phyloP scores from a whole-genome alignment of 225 moss, liverwort and hornwort genomes.

The Polytrichum formosum region DNA sequence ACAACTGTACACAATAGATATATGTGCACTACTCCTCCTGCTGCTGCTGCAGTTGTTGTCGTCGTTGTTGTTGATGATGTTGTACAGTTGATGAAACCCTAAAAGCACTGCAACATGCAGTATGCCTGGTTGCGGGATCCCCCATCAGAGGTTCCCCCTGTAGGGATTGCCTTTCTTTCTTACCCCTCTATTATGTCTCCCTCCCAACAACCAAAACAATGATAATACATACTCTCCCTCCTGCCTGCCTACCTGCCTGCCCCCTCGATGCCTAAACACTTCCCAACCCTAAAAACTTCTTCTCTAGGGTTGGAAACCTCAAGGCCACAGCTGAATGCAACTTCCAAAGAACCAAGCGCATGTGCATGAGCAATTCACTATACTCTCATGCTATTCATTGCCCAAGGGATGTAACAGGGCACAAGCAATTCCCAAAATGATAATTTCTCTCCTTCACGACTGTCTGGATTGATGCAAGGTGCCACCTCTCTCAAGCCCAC shows the following conservation, averaged over 20 bases:
- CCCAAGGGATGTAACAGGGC: background rate
- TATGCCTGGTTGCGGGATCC: conserved; percentile 48
- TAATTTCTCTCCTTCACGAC: conserved; percentile 5
- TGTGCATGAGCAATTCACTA: background rate
- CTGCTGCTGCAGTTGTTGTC: too few relatives aligned
- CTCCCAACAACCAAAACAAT: conserved; percentile 6
- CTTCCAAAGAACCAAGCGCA: conserved; percentile 9
- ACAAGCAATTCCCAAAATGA: conserved; percentile 10
- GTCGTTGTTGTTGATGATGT: background rate
- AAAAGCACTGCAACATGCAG: conserved; percentile 24
- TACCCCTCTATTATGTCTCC: background rate
- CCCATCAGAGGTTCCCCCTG: conserved; percentile 54
- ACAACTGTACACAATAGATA: background rate
- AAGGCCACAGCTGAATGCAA: background rate
- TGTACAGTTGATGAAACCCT: conserved; percentile 21
- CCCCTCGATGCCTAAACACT: background rate
- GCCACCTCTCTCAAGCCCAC: conserved; percentile 16
- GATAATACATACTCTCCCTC: background rate
- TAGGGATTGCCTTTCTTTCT: conserved; percentile 43
- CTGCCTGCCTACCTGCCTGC: conserved; percentile 8
- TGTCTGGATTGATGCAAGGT: background rate
- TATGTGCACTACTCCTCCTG: too few relatives aligned
- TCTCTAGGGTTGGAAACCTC: conserved; percentile 14
- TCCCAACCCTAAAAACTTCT: conserved; percentile 22
- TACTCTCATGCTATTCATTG: background rate